Base-by-base conservation (phyloP, 768 basidiomycete genomes). In the Termitomyces sp. region DNA sequence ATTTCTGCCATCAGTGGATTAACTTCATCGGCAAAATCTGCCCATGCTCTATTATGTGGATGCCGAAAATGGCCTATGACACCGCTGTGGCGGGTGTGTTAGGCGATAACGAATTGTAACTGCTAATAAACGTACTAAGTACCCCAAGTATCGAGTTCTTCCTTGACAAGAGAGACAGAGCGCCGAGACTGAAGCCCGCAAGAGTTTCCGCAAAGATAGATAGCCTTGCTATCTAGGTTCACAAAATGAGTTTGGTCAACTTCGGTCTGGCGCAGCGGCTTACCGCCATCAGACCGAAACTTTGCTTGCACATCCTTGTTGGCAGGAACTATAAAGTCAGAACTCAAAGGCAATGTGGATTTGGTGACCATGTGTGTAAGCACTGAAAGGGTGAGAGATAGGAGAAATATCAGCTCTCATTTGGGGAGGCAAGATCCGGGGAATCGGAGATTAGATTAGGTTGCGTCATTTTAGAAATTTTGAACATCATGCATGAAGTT, bases 181-280 rank as follows among this genome's bases (percentile, higher is more conserved):
- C 82, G 76, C 67, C 85, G 91, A 41, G 90, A 82, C 64, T 91
- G 74, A 52, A 88, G 77, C 4, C 97, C 97, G 10, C 98, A 81
- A 23, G 94, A 98, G 73, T 99, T 98, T 32, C 97, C 97, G 67
- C 92, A 95, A 49, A 99, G 84, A 70, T 99, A 99, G 32, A 86
- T 83, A 68, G 84, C 86, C 52, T 76, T 73, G 52, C 65, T 68
- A 47, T 83, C 82, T 77, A 69, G 70, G 75, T 57, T 54, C 35
- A 29, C 47, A 52, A 51, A 45, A 25, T 47, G 46, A 61, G 52
- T 7, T 27, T 13, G 41, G n/a, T n/a, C n/a, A n/a, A n/a, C n/a
- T n/a, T n/a, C n/a, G n/a, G n/a, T n/a, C n/a, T n/a, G n/a, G n/a
- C n/a, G n/a, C 42, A 22, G 36, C 29, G 23, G 50, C 68, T 56